A percentile compares a stretch with the other conserved stretches of the same genome.
These are phyloP conservation scores for Ceriops tagal DNA, from an alignment of 345 rosid species.

Conservation along the genomic window DNA sequence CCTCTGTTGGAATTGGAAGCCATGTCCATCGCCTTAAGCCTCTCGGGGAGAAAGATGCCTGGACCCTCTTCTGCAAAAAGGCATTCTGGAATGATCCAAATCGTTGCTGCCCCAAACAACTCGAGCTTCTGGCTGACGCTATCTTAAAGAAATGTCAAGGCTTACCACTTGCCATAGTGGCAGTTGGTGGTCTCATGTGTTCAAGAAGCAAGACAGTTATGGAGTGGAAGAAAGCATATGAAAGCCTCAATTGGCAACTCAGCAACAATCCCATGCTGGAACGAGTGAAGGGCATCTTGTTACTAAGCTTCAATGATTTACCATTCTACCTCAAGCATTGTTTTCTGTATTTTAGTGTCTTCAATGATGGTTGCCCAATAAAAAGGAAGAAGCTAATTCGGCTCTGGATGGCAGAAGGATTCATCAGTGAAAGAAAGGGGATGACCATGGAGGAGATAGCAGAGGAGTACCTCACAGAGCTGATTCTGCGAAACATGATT, in stretches of 20 bases:
- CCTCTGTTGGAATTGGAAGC: slow-evolving; percentile 22
- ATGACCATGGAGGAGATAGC: slow-evolving; percentile 29
- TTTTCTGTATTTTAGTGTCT: slow-evolving; percentile 24
- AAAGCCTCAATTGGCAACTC: slow-evolving; percentile 28
- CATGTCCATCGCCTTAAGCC: slow-evolving; percentile 20
- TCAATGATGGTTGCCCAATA: slow-evolving; percentile 19
- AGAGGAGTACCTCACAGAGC: slow-evolving; percentile 26
- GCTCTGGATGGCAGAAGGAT: slow-evolving; percentile 33
- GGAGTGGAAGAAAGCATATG: slow-evolving; percentile 24
- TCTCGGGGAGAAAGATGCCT: slow-evolving; percentile 21
- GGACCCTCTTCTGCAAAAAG: slow-evolving; percentile 31
- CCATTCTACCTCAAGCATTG: slow-evolving; percentile 29
- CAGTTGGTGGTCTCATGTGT: slow-evolving; percentile 27
- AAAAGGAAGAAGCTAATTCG: slow-evolving; percentile 20
- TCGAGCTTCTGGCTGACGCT: slow-evolving; percentile 17
- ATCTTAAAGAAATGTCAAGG: slow-evolving; percentile 30
- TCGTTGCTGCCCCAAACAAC: slow-evolving; percentile 17
- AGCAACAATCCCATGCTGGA: slow-evolving; percentile 26
- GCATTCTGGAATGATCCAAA: slow-evolving; percentile 25
- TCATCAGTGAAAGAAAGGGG: slow-evolving; percentile 24
- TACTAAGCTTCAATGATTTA: slow-evolving; percentile 28
- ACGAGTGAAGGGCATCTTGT: slow-evolving; percentile 21
- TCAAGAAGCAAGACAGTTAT: slow-evolving; percentile 16
- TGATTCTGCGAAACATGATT: slow-evolving; percentile 30
- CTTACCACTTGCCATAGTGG: slow-evolving; percentile 25